phyloP scores from a whole-genome alignment of 176 grass and related monocot species.

The Eremochloa ophiuroides region DNA sequence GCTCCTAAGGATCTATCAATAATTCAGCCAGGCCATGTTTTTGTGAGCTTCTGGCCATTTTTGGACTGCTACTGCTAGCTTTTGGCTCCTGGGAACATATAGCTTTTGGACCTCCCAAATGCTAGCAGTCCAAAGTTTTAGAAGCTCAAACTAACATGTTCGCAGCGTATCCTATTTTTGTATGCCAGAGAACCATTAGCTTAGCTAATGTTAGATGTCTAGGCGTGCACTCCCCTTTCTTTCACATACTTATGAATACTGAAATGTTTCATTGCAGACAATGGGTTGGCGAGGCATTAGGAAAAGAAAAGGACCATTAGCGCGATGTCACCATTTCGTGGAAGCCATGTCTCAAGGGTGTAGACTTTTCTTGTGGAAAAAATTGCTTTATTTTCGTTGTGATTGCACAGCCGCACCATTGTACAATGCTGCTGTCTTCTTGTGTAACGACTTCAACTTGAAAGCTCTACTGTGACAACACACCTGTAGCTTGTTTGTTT shows the following conservation, averaged over 20 bases:
- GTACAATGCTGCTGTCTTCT: too few species aligned
- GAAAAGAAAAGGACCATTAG: neutral
- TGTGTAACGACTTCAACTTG: too few species aligned
- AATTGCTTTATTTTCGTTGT: neutral
- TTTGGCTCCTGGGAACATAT: neutral
- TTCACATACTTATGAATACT: neutral
- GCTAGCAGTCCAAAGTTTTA: neutral
- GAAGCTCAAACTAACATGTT: neutral
- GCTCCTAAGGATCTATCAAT: neutral
- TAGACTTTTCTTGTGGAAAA: constrained; percentile 13
- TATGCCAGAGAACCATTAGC: neutral
- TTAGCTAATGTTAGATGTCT: too few species aligned
- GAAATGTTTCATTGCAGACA: neutral
- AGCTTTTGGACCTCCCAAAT: too few species aligned
- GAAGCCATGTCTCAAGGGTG: neutral
- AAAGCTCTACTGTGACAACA: neutral
- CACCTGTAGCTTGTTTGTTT: neutral
- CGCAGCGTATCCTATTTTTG: neutral
- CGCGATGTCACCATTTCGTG: neutral
- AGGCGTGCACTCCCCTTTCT: neutral
- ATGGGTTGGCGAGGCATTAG: neutral
- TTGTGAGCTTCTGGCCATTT: neutral
- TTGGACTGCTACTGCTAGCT: too few species aligned
- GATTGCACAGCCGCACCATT: too few species aligned
- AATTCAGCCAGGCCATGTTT: neutral